phyloP scores from a whole-genome alignment of 2,329 filamentous ascomycete species.

The Trichoderma atroviride region DNA sequence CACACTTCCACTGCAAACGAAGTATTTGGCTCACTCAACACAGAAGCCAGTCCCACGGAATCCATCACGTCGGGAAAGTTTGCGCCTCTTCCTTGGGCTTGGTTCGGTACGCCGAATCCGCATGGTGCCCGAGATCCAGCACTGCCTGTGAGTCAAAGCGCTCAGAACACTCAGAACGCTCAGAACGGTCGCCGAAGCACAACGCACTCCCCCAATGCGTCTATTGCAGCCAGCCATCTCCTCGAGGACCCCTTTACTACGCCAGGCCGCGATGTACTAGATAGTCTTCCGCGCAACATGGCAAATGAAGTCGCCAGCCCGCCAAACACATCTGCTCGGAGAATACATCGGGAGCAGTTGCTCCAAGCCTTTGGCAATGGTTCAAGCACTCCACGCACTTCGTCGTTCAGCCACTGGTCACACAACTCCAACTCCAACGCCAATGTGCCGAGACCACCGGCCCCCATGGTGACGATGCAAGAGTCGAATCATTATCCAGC shows the following conservation, averaged over 20 bases:
- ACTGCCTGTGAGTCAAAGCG: constrained; percentile 32
- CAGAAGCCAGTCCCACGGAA: constrained; percentile 37
- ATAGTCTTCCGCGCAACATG: constrained; percentile 17
- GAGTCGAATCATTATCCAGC: constrained; percentile 27
- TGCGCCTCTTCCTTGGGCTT: constrained; percentile 53
- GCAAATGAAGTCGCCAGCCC: constrained; percentile 21
- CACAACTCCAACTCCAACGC: constrained; percentile 31
- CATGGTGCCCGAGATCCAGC: constrained; percentile 31
- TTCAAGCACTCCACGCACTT: constrained; percentile 35
- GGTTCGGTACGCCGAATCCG: constrained; percentile 47
- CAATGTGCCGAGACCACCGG: constrained; percentile 29
- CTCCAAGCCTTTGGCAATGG: constrained; percentile 41
- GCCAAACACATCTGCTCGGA: constrained; percentile 30
- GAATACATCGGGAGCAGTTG: constrained; percentile 40
- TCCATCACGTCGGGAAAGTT: constrained; percentile 40
- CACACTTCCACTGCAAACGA: constrained; percentile 55
- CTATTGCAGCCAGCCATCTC: constrained; percentile 2
- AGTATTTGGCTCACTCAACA: constrained; percentile 48
- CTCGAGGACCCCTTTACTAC: constrained; percentile 41
- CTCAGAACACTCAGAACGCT: constrained; percentile 29
- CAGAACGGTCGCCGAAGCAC: not conserved
- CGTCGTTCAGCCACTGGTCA: constrained; percentile 39
- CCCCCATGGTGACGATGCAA: constrained; percentile 31
- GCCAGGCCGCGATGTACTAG: constrained; percentile 31
- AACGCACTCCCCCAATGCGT: constrained; percentile 18